Conservation (phyloP, 352 stramenopile species). For the Phytophthora niederhauseri region DNA sequence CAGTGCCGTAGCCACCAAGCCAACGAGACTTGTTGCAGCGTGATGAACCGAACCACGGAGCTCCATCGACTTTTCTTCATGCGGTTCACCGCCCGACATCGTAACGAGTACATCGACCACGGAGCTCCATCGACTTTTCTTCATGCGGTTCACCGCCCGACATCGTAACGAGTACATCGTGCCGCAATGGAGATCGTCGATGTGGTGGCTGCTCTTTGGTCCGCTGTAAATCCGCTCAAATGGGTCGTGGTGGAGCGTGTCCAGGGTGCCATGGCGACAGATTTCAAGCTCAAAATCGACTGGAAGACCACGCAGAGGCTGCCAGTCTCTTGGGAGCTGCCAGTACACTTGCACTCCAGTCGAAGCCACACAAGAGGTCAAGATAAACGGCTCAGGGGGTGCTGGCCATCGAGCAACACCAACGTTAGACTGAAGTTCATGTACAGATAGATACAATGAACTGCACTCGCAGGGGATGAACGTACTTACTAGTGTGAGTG, state of each 20-base stretch:
- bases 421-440: background rate
- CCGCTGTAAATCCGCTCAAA: constrained; percentile 58
- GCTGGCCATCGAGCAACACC: constrained; percentile 25
- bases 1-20: constrained; percentile 65
- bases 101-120: constrained; percentile 59
- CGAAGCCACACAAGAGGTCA: constrained; percentile 53
- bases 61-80: constrained; percentile 69
- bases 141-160: constrained; percentile 53
- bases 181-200: constrained; percentile 37
- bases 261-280: constrained; percentile 32
- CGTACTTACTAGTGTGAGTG: constrained; percentile 65
- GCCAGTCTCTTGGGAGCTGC: constrained; percentile 56
- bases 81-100: constrained; percentile 50
- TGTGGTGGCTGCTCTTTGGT: constrained; percentile 33
- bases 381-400: constrained; percentile 59
- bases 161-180: constrained; percentile 62
- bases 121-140: constrained; percentile 58
- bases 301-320: constrained; percentile 41
- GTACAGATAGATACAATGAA: background rate
- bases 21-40: constrained; percentile 54
- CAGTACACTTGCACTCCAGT: constrained; percentile 60
- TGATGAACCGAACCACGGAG: constrained; percentile 51
- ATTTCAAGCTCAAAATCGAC: constrained; percentile 66
- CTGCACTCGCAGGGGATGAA: constrained; percentile 15
- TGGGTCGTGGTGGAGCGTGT: constrained; percentile 23